Evolutionary conservation across 192 early-diverging fungal genomes (phyloP).

Genomic region (Entrophospora sp.): DNA sequence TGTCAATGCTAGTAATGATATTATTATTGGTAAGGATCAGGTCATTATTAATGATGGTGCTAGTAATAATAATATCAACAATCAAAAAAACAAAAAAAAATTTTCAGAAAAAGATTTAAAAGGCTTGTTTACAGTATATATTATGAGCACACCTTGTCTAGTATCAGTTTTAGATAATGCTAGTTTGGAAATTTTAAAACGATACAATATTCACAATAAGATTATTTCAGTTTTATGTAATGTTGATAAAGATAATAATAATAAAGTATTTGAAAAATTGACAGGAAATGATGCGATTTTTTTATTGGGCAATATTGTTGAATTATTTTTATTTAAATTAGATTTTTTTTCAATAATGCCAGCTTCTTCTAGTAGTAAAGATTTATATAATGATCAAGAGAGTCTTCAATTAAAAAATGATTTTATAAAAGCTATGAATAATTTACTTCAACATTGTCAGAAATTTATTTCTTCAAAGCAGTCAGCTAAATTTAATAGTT

Average conservation of each 20-base stretch:
- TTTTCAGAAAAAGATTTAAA: no score
- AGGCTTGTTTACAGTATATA: conserved; percentile 22
- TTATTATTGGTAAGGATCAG: no score
- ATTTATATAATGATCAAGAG: conserved; percentile 23
- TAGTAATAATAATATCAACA: conserved; percentile 24
- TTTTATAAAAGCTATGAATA: conserved; percentile 20
- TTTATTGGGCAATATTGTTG: conserved; percentile 26
- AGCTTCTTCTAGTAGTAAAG: conserved; percentile 20
- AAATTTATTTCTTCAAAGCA: conserved; percentile 19
- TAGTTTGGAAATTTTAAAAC: conserved; percentile 21
- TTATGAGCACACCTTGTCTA: conserved; percentile 24
- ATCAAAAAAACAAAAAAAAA: conserved; percentile 27
- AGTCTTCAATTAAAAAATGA: conserved; percentile 26
- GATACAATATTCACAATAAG: conserved; percentile 15
- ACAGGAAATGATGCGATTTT: conserved; percentile 24
- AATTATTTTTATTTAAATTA: conserved; percentile 19
- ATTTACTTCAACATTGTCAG: conserved; percentile 22
- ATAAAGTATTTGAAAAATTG: conserved; percentile 20
- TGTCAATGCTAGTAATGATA: no score
- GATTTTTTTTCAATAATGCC: conserved; percentile 21
- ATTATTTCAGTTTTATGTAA: conserved; percentile 20
- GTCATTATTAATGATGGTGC: conserved; percentile 14
- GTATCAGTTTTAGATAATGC: conserved; percentile 23
- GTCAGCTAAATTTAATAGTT: conserved; percentile 23
- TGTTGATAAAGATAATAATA: conserved; percentile 18